These are phyloP conservation scores for Eucommia ulmoides DNA, from an alignment of 257 asterid species.

Conservation along the genomic window DNA sequence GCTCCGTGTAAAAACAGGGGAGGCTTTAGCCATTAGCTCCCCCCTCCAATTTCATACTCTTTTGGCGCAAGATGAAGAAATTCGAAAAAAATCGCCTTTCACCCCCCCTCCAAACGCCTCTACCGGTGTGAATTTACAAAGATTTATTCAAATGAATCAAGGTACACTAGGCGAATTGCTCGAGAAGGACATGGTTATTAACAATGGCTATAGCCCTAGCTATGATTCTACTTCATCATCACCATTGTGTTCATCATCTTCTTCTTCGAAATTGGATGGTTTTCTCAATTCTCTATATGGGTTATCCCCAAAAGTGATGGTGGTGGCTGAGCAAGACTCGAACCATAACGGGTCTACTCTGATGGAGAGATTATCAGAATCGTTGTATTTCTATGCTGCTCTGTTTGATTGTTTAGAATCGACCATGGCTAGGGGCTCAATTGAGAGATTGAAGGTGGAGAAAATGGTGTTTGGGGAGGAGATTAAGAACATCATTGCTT, in stretches of 20 bases:
- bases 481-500: constrained; percentile 72
- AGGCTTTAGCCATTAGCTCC: constrained; percentile 73
- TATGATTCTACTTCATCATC: constrained; percentile 63
- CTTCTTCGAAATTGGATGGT: constrained; percentile 28
- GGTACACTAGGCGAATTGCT: constrained; percentile 56
- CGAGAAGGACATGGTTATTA: constrained; percentile 51
- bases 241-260: constrained; percentile 27
- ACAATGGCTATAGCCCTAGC: constrained; percentile 48
- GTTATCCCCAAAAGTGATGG: constrained; percentile 74
- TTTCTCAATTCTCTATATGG: constrained; percentile 63
- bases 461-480: constrained; percentile 79
- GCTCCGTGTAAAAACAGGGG: constrained; percentile 80
- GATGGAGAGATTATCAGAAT: constrained; percentile 86
- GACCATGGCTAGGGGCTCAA: constrained; percentile 53
- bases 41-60: constrained; percentile 61
- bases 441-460: constrained; percentile 78
- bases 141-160: constrained; percentile 32
- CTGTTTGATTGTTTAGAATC: constrained; percentile 84
- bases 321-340: constrained; percentile 82
- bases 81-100: constrained; percentile 23
- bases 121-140: constrained; percentile 27
- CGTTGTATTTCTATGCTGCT: constrained; percentile 70
- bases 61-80: constrained; percentile 38
- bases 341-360: constrained; percentile 61
- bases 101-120: constrained; percentile 22